Conservation (phyloP, 805 yeast genomes). For the Cyberlindnera amylophila region DNA sequence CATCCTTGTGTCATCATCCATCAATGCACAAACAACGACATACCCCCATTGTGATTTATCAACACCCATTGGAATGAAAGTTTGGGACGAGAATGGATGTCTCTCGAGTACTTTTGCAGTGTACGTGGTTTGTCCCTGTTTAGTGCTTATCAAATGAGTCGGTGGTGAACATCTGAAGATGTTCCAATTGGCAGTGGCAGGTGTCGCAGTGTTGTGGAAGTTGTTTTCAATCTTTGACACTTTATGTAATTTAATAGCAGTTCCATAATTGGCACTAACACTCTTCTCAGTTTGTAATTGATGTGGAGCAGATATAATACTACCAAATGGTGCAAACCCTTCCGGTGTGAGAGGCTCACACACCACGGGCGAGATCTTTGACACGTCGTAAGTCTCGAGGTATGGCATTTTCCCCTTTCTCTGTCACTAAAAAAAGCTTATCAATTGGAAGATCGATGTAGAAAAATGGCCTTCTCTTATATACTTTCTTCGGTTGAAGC, state of each 20-base stretch:
- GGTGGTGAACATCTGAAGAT: slow-evolving; percentile 82
- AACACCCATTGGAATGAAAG: slow-evolving; percentile 89
- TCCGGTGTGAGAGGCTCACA: slow-evolving; percentile 62
- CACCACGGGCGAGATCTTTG: slow-evolving; percentile 26
- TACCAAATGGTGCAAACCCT: slow-evolving; percentile 65
- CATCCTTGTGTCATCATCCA: slow-evolving; percentile 36
- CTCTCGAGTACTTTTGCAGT: slow-evolving; percentile 68
- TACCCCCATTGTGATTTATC: slow-evolving; percentile 48
- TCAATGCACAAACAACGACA: slow-evolving; percentile 76
- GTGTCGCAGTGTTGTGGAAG: slow-evolving; percentile 46
- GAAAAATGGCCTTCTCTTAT: too few relatives aligned
- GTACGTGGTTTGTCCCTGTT: slow-evolving; percentile 14
- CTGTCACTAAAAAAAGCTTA: too few relatives aligned
- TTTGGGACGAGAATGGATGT: slow-evolving; percentile 86
- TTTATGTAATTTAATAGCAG: slow-evolving; percentile 73
- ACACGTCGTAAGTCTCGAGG: slow-evolving; percentile 35
- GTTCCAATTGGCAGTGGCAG: slow-evolving; percentile 66
- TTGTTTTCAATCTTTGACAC: slow-evolving; percentile 66
- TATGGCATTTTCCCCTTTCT: slow-evolving; percentile 17
- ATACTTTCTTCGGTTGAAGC: too few relatives aligned
- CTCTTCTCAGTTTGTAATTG: slow-evolving; percentile 45
- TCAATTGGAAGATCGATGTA: too few relatives aligned
- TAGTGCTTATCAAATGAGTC: slow-evolving; percentile 38
- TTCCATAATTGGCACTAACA: slow-evolving; percentile 83
- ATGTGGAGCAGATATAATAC: slow-evolving; percentile 72